Base-by-base conservation (phyloP, 768 basidiomycete genomes). In the Rhodotorula taiwanensis region DNA sequence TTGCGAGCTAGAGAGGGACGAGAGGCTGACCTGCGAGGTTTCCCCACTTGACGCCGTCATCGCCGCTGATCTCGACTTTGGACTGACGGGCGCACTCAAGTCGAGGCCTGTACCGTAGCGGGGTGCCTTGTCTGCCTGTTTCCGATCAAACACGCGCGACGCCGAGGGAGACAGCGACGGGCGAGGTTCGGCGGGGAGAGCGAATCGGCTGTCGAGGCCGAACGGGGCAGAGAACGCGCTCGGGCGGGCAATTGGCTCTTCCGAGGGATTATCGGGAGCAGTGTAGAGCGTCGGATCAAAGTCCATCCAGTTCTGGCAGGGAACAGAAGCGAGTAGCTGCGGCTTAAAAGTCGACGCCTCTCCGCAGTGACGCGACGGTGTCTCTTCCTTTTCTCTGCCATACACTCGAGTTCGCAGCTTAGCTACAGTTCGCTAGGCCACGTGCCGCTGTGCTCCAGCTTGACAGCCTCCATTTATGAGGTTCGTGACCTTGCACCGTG, bases 141-240 rank as follows among this genome's bases (percentile, higher is more conserved):
- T 44, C 43, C 36, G 55, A 28, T 62, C 41, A 49, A 62, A 62
- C 27, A 62, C 61, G 21, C 61, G 55, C 48, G 64, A 61, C 21
- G 43, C 41, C 5, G 59, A 30, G 14, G 59, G 64, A 1, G 59
- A 60, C 18, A 66, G 42, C 8, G 64, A 61, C 18, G 64, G 59
- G 2, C 51, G 55, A 13, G 59, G 64, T 2, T 47, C 34, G 9
- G 54, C 25, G 1, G 64, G 64, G 21, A 66, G 64, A 0, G 43
- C 23, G 50, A 66, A 20, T 28, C 18, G 43, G 3, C 44, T 20
- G 30, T 42, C 28, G 2, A 43, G 44, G n/a, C 25, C 4, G 16
- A 34, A 36, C 18, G 21, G 18, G 0, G 42, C 43, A 3, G 33
- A 25, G 18, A 47, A 30, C 4, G 36, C 20, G 36, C 20, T 34